These are phyloP conservation scores for Exophiala oligosperma DNA, from an alignment of 2,329 filamentous ascomycete species.

Conservation along the genomic window DNA sequence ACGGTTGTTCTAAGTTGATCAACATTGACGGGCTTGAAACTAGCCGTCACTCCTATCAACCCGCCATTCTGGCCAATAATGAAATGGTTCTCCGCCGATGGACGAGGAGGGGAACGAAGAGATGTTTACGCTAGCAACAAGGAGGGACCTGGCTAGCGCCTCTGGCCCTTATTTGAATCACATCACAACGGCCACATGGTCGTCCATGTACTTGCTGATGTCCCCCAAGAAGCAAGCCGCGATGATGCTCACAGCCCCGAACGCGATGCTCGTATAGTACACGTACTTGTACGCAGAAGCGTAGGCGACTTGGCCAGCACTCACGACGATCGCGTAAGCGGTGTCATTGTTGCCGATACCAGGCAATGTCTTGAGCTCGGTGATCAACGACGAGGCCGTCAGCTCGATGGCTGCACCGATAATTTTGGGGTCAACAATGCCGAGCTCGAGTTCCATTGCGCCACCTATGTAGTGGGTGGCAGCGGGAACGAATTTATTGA, in stretches of 20 bases:
- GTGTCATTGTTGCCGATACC: slow-evolving; percentile 53
- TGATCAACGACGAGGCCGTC: slow-evolving; percentile 55
- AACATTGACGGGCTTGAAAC: too few species aligned
- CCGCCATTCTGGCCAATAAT: too few species aligned
- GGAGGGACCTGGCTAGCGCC: too few species aligned
- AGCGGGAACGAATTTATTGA: slow-evolving; percentile 47
- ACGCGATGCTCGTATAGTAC: slow-evolving; percentile 63
- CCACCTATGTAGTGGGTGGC: slow-evolving; percentile 52
- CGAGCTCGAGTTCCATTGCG: slow-evolving; percentile 49
- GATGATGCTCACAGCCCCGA: slow-evolving; percentile 58
- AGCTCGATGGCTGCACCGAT: slow-evolving; percentile 55
- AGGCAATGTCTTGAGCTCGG: slow-evolving; percentile 50
- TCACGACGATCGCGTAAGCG: slow-evolving; percentile 53
- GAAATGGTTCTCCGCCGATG: too few species aligned
- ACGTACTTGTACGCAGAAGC: slow-evolving; percentile 61
- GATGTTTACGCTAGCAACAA: too few species aligned
- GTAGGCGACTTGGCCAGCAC: slow-evolving; percentile 58
- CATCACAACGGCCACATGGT: slow-evolving; percentile 57
- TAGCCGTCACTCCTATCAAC: too few species aligned
- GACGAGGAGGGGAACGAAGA: too few species aligned
- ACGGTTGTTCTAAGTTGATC: too few species aligned
- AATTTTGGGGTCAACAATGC: slow-evolving; percentile 49
- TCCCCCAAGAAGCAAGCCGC: slow-evolving; percentile 60
- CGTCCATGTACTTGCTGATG: slow-evolving; percentile 59
- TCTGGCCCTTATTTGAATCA: too few species aligned